phyloP scores from a whole-genome alignment of 202 grass and related monocot species.

The Digitaria exilis region DNA sequence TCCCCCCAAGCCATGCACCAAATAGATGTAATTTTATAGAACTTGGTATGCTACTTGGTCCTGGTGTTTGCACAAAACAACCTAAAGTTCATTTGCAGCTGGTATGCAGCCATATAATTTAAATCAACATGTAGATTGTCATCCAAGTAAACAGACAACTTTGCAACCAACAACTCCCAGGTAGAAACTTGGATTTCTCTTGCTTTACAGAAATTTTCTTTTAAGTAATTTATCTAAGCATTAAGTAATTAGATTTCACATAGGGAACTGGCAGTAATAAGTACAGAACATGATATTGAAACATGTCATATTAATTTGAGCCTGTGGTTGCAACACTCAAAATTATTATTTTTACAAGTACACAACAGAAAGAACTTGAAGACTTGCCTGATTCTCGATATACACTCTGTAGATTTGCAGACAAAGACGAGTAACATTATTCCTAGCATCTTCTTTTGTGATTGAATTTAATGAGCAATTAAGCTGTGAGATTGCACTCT shows the following conservation, averaged over 20 bases:
- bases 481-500: not conserved
- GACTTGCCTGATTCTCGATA: slow-evolving; percentile 27
- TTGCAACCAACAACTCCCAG: not conserved
- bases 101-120: not conserved
- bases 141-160: not conserved
- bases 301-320: not conserved
- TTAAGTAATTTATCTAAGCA: not conserved
- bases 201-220: no score
- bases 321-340: not conserved
- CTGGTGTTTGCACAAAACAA: not conserved
- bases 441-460: slow-evolving; percentile 18
- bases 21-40: not conserved
- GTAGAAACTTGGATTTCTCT: no score
- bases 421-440: slow-evolving; percentile 54
- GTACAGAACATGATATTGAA: not conserved
- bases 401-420: slow-evolving; percentile 60
- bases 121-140: not conserved
- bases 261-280: not conserved
- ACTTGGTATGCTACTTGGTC: not conserved
- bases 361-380: not conserved
- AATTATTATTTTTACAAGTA: not conserved
- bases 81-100: not conserved
- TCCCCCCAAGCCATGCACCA: no score
- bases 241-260: not conserved
- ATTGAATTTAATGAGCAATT: slow-evolving; percentile 46